Evolutionary conservation across 768 basidiomycete species (phyloP), one percentile per base, ranked within the genome.

Genomic region (Lentinula sp.): DNA sequence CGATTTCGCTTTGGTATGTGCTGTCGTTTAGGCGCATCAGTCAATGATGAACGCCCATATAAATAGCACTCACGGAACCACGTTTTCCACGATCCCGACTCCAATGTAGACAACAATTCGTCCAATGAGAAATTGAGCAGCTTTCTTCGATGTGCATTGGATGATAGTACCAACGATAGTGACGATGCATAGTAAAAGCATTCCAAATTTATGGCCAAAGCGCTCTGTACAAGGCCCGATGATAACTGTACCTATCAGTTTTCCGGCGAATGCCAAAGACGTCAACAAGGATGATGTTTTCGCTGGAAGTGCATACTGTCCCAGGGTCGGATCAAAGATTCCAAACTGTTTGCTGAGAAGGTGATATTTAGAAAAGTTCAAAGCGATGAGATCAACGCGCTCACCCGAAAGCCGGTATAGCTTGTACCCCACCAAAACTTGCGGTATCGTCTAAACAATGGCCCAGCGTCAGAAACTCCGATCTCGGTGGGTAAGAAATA

Each of bases 181-280:
- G 28, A 49, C 32, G 9, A 59, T 48, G 33, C 45, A 59, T 10
- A 59, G 13, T 9, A 59, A 15, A 13, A 59, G 8, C 57, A 59
- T 59, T n/a, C 57, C 57, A 3, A 50, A 50, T 33, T 41, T 33
- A 37, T 59, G 57, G 3, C 57, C 57, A 28, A 18, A 59, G 12
- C 57, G 57, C 49, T 59, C 57, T 15, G 57, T 59, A 50, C 57
- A 59, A 9, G 57, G 57, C 28, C 57, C 57, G 28, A 59, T 59
- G 41, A 59, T 46, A 9, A 59, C 18, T 20, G 57, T 59, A 18
- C 55, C 57, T 35, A 59, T 49, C 36, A 59, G 20, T 59, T 59
- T 59, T 10, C 57, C 57, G 15, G 57, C 57, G 18, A 59, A 59
- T 15, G 57, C 57, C n/a, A 59, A 41, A 28, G 57, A 59, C 18